A percentile compares a stretch with the other conserved stretches of the same genome.
Evolutionary conservation across 306 rosid species (phyloP).

Genomic region (Ormosia semicastrata): DNA sequence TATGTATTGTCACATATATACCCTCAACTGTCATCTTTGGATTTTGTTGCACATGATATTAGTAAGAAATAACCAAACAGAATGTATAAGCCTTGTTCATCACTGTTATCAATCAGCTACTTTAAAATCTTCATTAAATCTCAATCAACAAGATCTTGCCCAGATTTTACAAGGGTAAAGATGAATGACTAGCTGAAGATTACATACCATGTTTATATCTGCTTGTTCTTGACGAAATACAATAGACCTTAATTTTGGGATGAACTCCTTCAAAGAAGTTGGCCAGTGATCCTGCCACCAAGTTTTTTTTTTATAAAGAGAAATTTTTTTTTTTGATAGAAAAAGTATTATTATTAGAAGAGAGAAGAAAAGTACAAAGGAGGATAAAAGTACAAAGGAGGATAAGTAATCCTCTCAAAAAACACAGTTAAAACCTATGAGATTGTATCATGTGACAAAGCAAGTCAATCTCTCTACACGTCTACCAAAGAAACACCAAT

Average conservation of each 20-base stretch:
- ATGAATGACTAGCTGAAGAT: slow-evolving; percentile 12
- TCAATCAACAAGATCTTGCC: background rate
- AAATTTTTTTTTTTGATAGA: too few species aligned
- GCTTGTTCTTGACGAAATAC: slow-evolving; percentile 63
- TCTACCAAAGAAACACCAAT: too few species aligned
- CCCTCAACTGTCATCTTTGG: background rate
- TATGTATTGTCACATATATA: background rate
- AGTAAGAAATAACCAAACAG: background rate
- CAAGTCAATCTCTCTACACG: too few species aligned
- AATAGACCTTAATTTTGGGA: slow-evolving; percentile 59
- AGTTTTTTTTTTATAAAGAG: background rate
- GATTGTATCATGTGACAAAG: too few species aligned
- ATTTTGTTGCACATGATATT: background rate
- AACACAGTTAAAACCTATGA: too few species aligned
- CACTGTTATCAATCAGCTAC: background rate
- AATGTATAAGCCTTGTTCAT: slow-evolving; percentile 1
- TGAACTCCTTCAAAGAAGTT: slow-evolving; percentile 58
- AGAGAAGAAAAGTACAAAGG: too few species aligned
- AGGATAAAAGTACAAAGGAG: too few species aligned
- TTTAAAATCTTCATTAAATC: background rate
- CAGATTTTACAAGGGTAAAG: slow-evolving; percentile 7
- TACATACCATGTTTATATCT: slow-evolving; percentile 54
- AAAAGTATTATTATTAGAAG: slow-evolving; percentile 4
- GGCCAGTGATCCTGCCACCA: slow-evolving; percentile 80
- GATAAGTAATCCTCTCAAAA: too few species aligned